These are phyloP conservation scores for Coemansia sp. DNA, from an alignment of 192 early-diverging fungal genomes.

Conservation along the genomic window DNA sequence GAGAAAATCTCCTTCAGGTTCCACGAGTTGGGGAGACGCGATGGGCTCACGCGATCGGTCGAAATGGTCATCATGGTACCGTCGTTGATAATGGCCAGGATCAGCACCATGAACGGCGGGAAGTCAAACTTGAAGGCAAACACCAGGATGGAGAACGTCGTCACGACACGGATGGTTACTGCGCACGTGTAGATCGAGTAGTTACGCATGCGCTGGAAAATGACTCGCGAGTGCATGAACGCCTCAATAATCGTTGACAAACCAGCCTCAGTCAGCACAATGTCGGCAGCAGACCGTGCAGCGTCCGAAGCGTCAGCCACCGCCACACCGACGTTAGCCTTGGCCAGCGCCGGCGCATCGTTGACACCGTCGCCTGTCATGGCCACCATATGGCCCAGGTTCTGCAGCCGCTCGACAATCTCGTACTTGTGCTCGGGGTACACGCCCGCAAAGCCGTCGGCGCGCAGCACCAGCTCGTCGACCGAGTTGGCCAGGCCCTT, in stretches of 20 bases:
- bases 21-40: constrained; percentile 84
- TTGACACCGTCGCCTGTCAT: constrained; percentile 78
- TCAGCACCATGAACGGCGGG: constrained; percentile 81
- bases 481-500: constrained; percentile 58
- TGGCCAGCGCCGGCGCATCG: constrained; percentile 69
- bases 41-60: constrained; percentile 80
- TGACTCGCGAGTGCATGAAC: constrained; percentile 85
- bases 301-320: constrained; percentile 76
- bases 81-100: constrained; percentile 90
- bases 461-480: constrained; percentile 62
- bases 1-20: constrained; percentile 83
- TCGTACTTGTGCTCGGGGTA: constrained; percentile 73
- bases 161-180: constrained; percentile 78
- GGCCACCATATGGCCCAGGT: constrained; percentile 69
- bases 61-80: constrained; percentile 92
- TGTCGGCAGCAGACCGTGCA: constrained; percentile 74
- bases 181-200: constrained; percentile 92
- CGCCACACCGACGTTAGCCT: constrained; percentile 73
- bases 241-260: constrained; percentile 89
- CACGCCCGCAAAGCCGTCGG: constrained; percentile 68
- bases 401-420: constrained; percentile 67
- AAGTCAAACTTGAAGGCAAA: constrained; percentile 82
- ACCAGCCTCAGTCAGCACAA: constrained; percentile 77
- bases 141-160: constrained; percentile 68
- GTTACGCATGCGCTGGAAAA: constrained; percentile 96